Evolutionary conservation across 495 filamentous ascomycete genomes (phyloP).

Genomic region (Penicillium canariense): DNA sequence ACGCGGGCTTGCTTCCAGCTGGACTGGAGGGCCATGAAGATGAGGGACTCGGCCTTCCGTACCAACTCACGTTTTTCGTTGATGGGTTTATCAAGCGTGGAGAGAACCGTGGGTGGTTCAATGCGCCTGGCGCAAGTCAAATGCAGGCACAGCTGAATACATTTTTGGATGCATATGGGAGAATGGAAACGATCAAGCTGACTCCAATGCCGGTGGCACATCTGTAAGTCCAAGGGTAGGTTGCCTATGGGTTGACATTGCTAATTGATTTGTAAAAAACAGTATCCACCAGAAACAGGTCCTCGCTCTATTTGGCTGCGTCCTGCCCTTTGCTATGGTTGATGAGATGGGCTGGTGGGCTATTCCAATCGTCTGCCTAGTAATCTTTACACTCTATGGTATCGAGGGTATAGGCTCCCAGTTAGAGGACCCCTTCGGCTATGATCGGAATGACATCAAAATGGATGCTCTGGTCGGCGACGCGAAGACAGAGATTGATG

Average conservation of each 20-base stretch:
- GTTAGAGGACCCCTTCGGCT: constrained; percentile 74
- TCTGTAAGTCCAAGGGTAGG: constrained; percentile 43
- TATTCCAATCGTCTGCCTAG: constrained; percentile 61
- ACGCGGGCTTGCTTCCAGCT: constrained; percentile 57
- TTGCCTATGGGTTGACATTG: background rate
- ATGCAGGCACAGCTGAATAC: constrained; percentile 63
- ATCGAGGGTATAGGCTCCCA: constrained; percentile 73
- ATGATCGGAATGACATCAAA: constrained; percentile 74
- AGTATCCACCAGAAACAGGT: constrained; percentile 77
- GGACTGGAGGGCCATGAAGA: constrained; percentile 61
- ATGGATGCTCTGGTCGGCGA: constrained; percentile 75
- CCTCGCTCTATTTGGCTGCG: constrained; percentile 64
- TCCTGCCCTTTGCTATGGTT: constrained; percentile 74
- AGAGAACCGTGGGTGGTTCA: constrained; percentile 57
- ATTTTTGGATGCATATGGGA: constrained; percentile 63
- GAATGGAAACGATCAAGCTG: constrained; percentile 71
- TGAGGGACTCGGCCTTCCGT: constrained; percentile 61
- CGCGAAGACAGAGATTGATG: constrained; percentile 59
- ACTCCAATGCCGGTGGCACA: constrained; percentile 76
- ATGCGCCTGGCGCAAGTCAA: constrained; percentile 58
- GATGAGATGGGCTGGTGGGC: constrained; percentile 74
- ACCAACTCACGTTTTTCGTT: constrained; percentile 66
- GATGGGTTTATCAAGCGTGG: constrained; percentile 67
- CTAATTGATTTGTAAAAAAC: constrained; percentile 18
- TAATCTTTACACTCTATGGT: constrained; percentile 72